These are phyloP conservation scores for Debaryomyces castellii DNA, from an alignment of 805 yeast genomes.

Conservation along the genomic window DNA sequence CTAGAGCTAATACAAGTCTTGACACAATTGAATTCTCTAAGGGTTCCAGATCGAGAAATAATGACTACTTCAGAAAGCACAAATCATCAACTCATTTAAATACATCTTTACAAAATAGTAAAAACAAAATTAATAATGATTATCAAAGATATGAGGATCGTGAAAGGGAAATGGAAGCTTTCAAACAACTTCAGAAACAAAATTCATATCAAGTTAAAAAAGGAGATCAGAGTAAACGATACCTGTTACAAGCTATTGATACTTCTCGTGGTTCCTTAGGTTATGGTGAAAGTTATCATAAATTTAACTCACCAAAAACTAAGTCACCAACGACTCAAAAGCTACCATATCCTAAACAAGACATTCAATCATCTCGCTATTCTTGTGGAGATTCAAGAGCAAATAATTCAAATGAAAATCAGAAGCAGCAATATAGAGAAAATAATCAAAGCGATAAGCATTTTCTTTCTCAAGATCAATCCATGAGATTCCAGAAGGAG, in stretches of 20 bases:
- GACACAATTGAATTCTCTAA: slow-evolving; percentile 13
- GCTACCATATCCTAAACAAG: not conserved
- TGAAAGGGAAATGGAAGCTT: slow-evolving; percentile 30
- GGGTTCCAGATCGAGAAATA: slow-evolving; percentile 6
- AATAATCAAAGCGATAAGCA: not conserved
- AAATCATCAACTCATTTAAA: slow-evolving; percentile 15
- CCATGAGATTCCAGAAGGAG: not conserved
- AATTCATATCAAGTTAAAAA: slow-evolving; percentile 27
- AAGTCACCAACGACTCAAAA: not conserved
- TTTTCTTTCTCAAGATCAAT: not conserved
- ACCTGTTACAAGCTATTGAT: slow-evolving; percentile 10
- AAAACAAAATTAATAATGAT: slow-evolving; percentile 6
- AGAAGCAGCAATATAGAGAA: not conserved
- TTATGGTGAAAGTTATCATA: not conserved
- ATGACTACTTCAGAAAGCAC: slow-evolving; percentile 8
- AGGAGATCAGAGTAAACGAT: slow-evolving; percentile 11
- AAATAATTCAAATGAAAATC: not conserved
- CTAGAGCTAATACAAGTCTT: slow-evolving; percentile 23
- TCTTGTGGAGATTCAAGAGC: not conserved
- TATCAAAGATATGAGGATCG: slow-evolving; percentile 13
- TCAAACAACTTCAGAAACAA: slow-evolving; percentile 29
- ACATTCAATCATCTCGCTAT: not conserved
- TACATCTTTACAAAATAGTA: slow-evolving; percentile 18
- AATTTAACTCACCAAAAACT: not conserved
- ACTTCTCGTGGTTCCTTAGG: slow-evolving; percentile 12